Evolutionary conservation across 2,329 filamentous ascomycete species (phyloP).

Genomic region (Diaporthe sp.): DNA sequence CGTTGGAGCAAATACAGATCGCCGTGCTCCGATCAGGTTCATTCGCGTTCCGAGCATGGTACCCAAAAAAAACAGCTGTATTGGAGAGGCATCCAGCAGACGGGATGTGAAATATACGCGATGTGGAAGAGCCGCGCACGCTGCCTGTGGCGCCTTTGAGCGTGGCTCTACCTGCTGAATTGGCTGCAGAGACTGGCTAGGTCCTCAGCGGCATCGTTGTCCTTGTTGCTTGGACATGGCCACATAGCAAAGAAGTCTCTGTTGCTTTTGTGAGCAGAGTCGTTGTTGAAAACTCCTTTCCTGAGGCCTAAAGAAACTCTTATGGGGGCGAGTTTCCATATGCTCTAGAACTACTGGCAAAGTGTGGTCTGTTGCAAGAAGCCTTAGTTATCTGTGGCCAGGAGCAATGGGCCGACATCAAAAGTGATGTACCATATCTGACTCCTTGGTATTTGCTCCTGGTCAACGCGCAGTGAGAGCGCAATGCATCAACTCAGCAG

Average conservation of each 20-base stretch:
- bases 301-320: background rate
- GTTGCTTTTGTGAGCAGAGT: background rate
- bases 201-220: background rate
- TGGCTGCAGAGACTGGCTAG: background rate
- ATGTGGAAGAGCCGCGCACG: no score
- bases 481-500: no score
- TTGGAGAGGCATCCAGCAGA: no score
- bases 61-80: background rate
- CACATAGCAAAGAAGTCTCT: background rate
- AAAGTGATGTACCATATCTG: background rate
- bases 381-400: background rate
- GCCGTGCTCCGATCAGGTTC: background rate
- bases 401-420: no score
- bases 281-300: background rate
- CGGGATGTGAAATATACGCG: no score
- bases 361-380: background rate
- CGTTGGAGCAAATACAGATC: background rate
- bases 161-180: no score
- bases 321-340: background rate
- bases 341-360: background rate
- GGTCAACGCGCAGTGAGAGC: background rate
- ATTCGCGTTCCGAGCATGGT: background rate
- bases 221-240: background rate
- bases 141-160: no score
- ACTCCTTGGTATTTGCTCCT: background rate